Evolutionary conservation across 768 basidiomycete genomes (phyloP).

Genomic region (Sarcodon sp.): DNA sequence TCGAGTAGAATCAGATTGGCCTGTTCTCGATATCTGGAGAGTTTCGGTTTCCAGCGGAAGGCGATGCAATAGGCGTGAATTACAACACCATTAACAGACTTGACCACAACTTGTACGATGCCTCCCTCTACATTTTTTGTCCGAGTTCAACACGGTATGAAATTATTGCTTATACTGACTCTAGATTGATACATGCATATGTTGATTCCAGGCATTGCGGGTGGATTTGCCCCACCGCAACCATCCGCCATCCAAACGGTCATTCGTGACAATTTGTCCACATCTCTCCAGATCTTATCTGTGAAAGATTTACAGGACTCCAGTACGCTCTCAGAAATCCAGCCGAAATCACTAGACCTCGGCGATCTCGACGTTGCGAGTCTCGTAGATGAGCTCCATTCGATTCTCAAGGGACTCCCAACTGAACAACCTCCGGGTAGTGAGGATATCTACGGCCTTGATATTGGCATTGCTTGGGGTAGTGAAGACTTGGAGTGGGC

Average conservation of each 20-base stretch:
- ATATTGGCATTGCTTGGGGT: conserved; percentile 51
- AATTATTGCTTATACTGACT: not conserved
- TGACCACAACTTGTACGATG: conserved; percentile 19
- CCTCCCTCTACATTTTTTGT: conserved; percentile 39
- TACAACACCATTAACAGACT: no score
- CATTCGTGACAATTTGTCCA: conserved; percentile 22
- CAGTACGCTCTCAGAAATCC: conserved; percentile 23
- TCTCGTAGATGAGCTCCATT: conserved; percentile 45
- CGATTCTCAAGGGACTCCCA: conserved; percentile 47
- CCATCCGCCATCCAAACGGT: conserved; percentile 43
- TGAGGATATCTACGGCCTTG: conserved; percentile 61
- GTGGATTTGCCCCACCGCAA: conserved; percentile 63
- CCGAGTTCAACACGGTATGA: conserved; percentile 47
- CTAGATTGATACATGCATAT: not conserved
- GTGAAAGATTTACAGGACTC: conserved; percentile 26
- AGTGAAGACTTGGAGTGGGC: conserved; percentile 46
- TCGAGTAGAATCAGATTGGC: no score
- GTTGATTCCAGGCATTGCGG: conserved; percentile 46
- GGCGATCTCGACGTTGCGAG: conserved; percentile 17
- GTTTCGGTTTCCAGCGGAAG: no score
- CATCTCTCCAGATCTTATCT: conserved; percentile 30
- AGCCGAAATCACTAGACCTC: not conserved
- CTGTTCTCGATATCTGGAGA: no score
- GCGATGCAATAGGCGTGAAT: no score
- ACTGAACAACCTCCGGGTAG: conserved; percentile 42